Conservation (phyloP, 2,329 filamentous ascomycete species). For the Didymella sp. region DNA sequence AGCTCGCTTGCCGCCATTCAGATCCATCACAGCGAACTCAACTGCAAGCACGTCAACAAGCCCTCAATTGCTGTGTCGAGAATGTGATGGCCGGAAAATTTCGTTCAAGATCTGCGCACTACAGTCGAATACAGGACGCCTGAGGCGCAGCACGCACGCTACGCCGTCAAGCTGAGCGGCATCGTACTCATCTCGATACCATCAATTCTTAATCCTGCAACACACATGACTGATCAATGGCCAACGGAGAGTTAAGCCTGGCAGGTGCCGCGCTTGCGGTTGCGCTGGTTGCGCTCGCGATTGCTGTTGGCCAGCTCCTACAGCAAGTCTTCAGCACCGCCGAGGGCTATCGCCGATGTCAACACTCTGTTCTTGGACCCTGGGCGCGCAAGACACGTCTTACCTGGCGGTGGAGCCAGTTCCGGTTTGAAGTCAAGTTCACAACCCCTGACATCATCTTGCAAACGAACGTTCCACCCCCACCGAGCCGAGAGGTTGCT, state of each 20-base stretch:
- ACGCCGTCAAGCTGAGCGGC: background rate
- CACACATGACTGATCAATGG: background rate
- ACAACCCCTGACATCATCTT: conserved; percentile 19
- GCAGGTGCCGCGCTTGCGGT: conserved; percentile 1
- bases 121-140: background rate
- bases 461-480: background rate
- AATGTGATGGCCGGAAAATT: background rate
- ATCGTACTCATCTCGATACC: background rate
- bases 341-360: conserved; percentile 21
- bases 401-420: conserved; percentile 7
- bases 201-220: background rate
- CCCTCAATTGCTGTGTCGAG: no score
- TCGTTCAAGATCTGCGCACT: background rate
- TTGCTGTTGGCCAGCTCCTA: conserved; percentile 11
- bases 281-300: conserved; percentile 15
- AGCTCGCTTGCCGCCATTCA: no score
- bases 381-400: conserved; percentile 11
- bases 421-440: conserved; percentile 17
- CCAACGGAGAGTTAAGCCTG: background rate
- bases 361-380: conserved; percentile 7
- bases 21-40: no score
- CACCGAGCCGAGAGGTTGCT: background rate
- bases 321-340: conserved; percentile 22
- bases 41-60: no score
- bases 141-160: background rate